A percentile compares a stretch with the other conserved stretches of the same genome.
Evolutionary conservation across 1,284 basidiomycete genomes (phyloP).

Genomic region (Pascua sp.): DNA sequence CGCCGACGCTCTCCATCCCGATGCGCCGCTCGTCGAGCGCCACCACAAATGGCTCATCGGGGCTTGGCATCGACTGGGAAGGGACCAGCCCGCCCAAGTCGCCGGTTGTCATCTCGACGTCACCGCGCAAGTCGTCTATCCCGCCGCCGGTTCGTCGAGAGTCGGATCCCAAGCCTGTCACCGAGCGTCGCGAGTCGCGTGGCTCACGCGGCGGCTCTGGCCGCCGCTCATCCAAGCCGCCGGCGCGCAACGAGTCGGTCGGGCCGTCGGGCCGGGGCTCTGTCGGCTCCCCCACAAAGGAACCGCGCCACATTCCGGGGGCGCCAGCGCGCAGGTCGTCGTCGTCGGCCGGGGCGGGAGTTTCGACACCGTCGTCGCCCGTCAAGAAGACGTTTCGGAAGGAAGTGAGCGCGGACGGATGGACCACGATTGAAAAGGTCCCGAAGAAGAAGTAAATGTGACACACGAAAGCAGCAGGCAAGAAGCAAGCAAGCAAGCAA

Average conservation of each 20-base stretch:
- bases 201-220: background rate
- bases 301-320: slow-evolving; percentile 8
- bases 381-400: background rate
- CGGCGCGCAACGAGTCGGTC: background rate
- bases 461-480: slow-evolving; percentile 5
- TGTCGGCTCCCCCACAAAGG: background rate
- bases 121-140: background rate
- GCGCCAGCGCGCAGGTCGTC: slow-evolving; percentile 1
- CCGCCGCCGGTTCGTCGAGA: too few relatives aligned
- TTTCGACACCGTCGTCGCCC: background rate
- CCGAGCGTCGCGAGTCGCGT: background rate
- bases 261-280: background rate
- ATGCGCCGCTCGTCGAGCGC: slow-evolving; percentile 8
- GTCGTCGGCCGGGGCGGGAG: slow-evolving; percentile 1
- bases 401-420: slow-evolving; percentile 2
- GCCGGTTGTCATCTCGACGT: background rate
- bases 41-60: slow-evolving; percentile 4
- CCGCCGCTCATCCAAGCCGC: background rate
- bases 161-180: background rate
- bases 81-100: background rate
- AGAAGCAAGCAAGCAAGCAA: too few relatives aligned
- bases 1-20: background rate
- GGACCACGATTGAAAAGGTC: slow-evolving; percentile 9
- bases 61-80: slow-evolving; percentile 18
- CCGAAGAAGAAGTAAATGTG: too few relatives aligned